A percentile compares a stretch with the other conserved stretches of the same genome.
These are phyloP conservation scores for Coffea canephora DNA, from an alignment of 257 asterid species.

Conservation along the genomic window DNA sequence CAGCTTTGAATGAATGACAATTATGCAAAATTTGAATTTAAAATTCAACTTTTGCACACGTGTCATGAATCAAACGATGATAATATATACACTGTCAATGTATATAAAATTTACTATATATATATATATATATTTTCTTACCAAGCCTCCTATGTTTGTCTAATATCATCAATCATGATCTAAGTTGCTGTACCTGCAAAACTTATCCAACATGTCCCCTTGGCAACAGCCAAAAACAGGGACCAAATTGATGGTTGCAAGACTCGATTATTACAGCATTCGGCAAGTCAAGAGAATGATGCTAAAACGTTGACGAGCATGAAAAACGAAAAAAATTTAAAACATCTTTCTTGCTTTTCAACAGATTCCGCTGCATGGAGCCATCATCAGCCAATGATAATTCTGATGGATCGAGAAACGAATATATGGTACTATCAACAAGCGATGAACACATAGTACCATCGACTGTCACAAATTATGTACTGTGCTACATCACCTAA, in stretches of 20 bases:
- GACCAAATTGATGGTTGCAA: neutral
- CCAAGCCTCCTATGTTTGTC: neutral
- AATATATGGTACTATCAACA: neutral
- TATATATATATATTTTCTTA: neutral
- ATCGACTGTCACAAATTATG: neutral
- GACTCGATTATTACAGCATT: neutral
- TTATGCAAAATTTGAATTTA: too few relatives aligned
- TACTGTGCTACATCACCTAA: neutral
- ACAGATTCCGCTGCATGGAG: neutral
- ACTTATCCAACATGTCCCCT: neutral
- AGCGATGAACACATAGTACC: neutral
- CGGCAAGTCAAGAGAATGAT: neutral
- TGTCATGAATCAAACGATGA: too few relatives aligned
- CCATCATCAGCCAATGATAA: neutral
- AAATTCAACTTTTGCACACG: too few relatives aligned
- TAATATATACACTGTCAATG: too few relatives aligned
- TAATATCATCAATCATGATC: neutral
- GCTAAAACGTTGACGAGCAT: neutral
- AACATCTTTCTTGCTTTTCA: neutral
- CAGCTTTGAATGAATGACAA: too few relatives aligned
- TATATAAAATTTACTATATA: too few relatives aligned
- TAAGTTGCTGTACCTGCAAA: neutral
- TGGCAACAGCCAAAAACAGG: neutral
- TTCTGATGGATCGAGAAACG: neutral
- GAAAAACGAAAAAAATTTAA: neutral